phyloP scores from a whole-genome alignment of 306 rosid genomes.

The Gleditsia sinensis region DNA sequence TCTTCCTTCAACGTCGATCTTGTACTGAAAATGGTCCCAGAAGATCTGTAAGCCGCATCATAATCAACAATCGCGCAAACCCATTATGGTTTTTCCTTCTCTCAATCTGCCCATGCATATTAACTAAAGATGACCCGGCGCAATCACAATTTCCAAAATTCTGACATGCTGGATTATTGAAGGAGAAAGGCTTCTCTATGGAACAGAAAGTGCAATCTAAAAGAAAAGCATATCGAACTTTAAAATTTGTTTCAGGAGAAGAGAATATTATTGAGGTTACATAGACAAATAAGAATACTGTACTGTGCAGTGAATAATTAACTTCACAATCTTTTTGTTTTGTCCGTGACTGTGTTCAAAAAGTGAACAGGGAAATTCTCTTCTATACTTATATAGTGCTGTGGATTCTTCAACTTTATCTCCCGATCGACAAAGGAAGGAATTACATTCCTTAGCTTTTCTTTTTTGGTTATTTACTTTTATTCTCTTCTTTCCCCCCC shows the following conservation, averaged over 20 bases:
- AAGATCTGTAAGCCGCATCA: conserved; percentile 22
- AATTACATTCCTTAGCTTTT: conserved; percentile 63
- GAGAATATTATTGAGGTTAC: conserved; percentile 15
- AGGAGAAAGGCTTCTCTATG: neutral
- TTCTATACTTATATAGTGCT: conserved; percentile 36
- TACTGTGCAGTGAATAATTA: conserved; percentile 28
- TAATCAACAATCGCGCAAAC: conserved; percentile 18
- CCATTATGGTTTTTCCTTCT: conserved; percentile 1
- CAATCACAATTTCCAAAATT: too few relatives aligned
- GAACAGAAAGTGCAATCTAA: neutral
- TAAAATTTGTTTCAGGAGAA: conserved; percentile 7
- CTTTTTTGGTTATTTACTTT: conserved; percentile 23
- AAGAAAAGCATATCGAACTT: neutral
- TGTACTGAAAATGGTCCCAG: conserved; percentile 13
- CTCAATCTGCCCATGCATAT: neutral
- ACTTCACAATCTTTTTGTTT: conserved; percentile 36
- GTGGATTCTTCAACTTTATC: conserved; percentile 65
- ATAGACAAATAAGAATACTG: neutral
- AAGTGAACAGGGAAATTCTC: conserved; percentile 34
- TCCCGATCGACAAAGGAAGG: conserved; percentile 64
- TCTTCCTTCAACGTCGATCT: conserved; percentile 1
- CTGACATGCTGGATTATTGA: conserved; percentile 12
- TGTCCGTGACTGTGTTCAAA: conserved; percentile 44
- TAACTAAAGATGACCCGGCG: too few relatives aligned
- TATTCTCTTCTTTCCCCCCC: conserved; percentile 51